Percentiles rank a stretch among this genome's conserved stretches.
Conservation (phyloP, 352 stramenopile genomes). For the Pythium plurisporium region DNA sequence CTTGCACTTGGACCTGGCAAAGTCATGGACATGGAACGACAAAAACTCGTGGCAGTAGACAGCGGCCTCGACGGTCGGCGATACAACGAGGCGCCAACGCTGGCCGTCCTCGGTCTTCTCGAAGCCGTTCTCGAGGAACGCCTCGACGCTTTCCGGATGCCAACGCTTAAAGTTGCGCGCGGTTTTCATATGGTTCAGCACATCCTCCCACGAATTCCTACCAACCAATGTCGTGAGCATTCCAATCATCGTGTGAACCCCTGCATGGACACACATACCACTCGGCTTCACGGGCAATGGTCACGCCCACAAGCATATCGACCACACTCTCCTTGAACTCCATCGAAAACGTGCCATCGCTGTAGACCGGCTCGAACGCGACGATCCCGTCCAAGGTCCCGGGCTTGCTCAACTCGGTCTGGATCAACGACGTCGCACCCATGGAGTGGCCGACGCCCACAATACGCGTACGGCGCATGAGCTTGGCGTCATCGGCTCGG, state of each 20-base stretch:
- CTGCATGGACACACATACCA: too few species aligned
- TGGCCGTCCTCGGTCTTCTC: conserved; percentile 5
- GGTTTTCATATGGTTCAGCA: conserved; percentile 6
- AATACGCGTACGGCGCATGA: conserved; percentile 1
- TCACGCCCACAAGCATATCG: too few species aligned
- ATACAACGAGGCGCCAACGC: conserved; percentile 6
- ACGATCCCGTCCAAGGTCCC: conserved; percentile 13
- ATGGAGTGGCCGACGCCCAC: conserved; percentile 21
- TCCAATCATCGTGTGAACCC: too few species aligned
- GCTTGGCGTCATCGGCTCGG: background rate
- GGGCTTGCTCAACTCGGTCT: conserved; percentile 2
- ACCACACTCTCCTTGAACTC: background rate
- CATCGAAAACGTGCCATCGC: background rate
- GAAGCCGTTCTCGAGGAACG: conserved; percentile 14
- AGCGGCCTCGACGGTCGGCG: conserved; percentile 8
- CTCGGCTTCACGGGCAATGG: too few species aligned
- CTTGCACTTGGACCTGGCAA: too few species aligned
- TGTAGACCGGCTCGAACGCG: conserved; percentile 9
- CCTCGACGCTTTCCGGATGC: conserved; percentile 5
- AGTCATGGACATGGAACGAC: too few species aligned
- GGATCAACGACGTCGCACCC: conserved; percentile 15
- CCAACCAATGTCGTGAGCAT: too few species aligned
- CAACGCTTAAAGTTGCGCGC: conserved; percentile 5
- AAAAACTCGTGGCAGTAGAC: conserved; percentile 20
- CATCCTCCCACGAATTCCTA: conserved; percentile 18